Evolutionary conservation across 768 basidiomycete species (phyloP).

Genomic region (Naganishia randhawae): DNA sequence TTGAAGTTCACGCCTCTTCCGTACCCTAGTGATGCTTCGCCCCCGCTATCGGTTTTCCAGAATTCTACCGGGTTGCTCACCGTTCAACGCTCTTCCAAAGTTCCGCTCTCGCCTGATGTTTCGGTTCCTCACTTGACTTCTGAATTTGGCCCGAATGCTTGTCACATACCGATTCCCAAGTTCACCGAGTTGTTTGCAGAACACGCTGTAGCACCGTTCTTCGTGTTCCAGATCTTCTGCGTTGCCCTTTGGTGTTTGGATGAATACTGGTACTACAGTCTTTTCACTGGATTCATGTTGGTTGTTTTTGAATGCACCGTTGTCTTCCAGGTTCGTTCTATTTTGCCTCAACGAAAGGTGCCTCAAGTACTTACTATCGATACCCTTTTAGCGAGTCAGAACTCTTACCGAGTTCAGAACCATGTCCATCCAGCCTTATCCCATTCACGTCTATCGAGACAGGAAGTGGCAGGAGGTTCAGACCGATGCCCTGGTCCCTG

Average conservation of each 20-base stretch:
- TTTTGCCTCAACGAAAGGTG: not conserved
- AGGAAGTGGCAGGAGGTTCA: constrained; percentile 72
- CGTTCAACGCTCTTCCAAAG: constrained; percentile 30
- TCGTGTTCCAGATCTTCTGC: constrained; percentile 98
- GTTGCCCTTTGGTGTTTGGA: constrained; percentile 96
- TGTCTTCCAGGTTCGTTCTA: constrained; percentile 79
- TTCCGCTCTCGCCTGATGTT: constrained; percentile 29
- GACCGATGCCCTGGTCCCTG: constrained; percentile 83
- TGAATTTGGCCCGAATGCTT: constrained; percentile 88
- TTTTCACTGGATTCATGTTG: constrained; percentile 98
- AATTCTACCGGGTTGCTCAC: constrained; percentile 56
- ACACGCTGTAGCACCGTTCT: constrained; percentile 98
- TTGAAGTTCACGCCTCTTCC: constrained; percentile 74
- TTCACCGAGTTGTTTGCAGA: constrained; percentile 88
- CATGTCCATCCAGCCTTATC: constrained; percentile 89
- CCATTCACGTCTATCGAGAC: constrained; percentile 75
- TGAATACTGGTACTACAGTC: constrained; percentile 96
- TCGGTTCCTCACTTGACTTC: constrained; percentile 58
- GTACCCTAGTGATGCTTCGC: constrained; percentile 75
- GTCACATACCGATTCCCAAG: constrained; percentile 93
- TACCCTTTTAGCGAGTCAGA: constrained; percentile 66
- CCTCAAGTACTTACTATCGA: not conserved
- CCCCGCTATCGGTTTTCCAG: constrained; percentile 65
- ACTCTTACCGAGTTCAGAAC: constrained; percentile 94
- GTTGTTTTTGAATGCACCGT: constrained; percentile 98